phyloP scores from a whole-genome alignment of 345 rosid genomes.

The Dovyalis caffra region DNA sequence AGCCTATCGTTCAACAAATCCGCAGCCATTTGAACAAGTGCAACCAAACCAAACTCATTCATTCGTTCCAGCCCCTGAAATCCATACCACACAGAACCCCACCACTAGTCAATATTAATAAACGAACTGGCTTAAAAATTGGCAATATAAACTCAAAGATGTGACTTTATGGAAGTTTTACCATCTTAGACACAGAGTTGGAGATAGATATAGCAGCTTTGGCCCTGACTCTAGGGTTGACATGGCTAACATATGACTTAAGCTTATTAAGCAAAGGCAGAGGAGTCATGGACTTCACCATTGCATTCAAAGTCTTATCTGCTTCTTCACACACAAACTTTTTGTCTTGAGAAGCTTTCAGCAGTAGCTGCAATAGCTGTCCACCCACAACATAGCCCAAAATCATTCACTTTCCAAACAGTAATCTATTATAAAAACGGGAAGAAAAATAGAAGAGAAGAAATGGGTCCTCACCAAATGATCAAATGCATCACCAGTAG shows the following conservation, averaged over 20 bases:
- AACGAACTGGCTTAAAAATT: not conserved
- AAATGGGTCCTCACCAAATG: conserved; percentile 46
- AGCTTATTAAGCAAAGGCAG: conserved; percentile 63
- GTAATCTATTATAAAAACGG: not conserved
- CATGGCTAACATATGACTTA: conserved; percentile 47
- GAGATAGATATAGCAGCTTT: conserved; percentile 71
- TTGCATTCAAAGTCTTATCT: conserved; percentile 49
- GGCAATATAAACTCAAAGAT: not conserved
- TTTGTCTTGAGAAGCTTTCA: conserved; percentile 95
- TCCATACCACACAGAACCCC: not conserved
- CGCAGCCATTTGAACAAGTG: conserved; percentile 52
- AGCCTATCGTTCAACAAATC: conserved; percentile 69
- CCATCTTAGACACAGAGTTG: conserved; percentile 60
- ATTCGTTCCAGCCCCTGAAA: conserved; percentile 50
- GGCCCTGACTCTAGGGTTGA: conserved; percentile 71
- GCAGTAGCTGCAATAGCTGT: conserved; percentile 66
- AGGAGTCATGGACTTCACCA: conserved; percentile 58
- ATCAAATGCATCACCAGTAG: conserved; percentile 53
- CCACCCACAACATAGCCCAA: conserved; percentile 3
- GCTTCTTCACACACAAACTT: conserved; percentile 92
- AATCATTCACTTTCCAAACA: not conserved
- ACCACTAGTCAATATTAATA: not conserved
- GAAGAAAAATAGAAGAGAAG: not conserved
- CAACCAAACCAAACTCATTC: conserved; percentile 60
- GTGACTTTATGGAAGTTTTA: conserved; percentile 16